Conservation (phyloP, 176 grass and related monocot species). For the Tuctoria greenei region DNA sequence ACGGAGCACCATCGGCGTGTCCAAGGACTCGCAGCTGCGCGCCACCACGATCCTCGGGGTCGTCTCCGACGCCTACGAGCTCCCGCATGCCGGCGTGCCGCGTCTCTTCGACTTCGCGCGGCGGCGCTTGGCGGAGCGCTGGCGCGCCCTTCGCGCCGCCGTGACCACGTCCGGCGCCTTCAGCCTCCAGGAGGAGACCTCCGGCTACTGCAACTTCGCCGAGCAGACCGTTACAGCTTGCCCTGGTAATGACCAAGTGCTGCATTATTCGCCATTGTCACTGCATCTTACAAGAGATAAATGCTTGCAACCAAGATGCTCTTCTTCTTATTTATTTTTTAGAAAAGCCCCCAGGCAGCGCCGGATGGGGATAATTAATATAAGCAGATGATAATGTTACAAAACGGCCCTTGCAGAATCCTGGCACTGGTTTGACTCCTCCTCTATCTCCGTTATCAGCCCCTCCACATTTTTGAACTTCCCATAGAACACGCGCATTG, state of each 20-base stretch:
- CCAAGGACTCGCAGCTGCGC: slow-evolving; percentile 83
- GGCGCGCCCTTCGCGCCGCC: slow-evolving; percentile 38
- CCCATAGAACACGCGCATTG: too few species aligned
- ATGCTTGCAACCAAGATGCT: neutral
- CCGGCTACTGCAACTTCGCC: slow-evolving; percentile 41
- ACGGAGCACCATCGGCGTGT: slow-evolving; percentile 76
- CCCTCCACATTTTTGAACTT: too few species aligned
- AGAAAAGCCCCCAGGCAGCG: too few species aligned
- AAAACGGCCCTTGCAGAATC: too few species aligned
- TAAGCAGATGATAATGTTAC: too few species aligned
- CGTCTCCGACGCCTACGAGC: slow-evolving; percentile 54
- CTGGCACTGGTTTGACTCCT: too few species aligned
- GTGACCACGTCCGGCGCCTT: slow-evolving; percentile 50
- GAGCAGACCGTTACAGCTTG: neutral
- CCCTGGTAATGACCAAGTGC: neutral
- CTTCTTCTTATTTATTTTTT: neutral
- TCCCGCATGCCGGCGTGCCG: neutral
- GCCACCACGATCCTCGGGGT: slow-evolving; percentile 58
- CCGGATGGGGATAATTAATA: too few species aligned
- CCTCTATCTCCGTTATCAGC: too few species aligned
- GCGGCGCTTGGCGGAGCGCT: slow-evolving; percentile 32
- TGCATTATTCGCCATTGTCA: too few species aligned
- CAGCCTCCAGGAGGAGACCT: slow-evolving; percentile 30
- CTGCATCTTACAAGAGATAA: neutral
- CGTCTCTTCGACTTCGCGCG: slow-evolving; percentile 55